Conservation (phyloP, 805 yeast species). For the Suhomyces sp. region DNA sequence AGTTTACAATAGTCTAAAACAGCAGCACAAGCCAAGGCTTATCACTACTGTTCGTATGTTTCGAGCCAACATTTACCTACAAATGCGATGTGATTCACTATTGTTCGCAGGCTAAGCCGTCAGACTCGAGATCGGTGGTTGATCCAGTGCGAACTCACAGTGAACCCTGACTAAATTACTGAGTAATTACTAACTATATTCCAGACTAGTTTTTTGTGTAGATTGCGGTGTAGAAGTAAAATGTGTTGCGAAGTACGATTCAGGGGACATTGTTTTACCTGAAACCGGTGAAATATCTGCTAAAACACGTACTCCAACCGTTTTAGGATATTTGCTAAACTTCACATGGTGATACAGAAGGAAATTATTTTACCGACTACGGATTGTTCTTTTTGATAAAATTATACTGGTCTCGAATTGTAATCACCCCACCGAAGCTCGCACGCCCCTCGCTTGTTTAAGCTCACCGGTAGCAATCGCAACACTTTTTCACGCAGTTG, state of each 20-base stretch:
- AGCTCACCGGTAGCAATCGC: neutral
- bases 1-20: neutral
- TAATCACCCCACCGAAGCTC: neutral
- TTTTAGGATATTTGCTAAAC: neutral
- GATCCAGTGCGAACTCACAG: neutral
- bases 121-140: neutral
- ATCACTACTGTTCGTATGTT: neutral
- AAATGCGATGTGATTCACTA: neutral
- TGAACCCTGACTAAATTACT: too few species aligned
- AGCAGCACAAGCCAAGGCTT: neutral
- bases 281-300: neutral
- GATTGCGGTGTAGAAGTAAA: neutral
- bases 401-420: neutral
- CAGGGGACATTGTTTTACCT: neutral
- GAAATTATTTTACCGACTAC: neutral
- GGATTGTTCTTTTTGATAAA: neutral
- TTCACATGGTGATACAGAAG: neutral
- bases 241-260: neutral
- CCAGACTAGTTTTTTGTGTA: neutral
- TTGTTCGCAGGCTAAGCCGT: neutral
- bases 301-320: neutral
- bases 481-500: neutral
- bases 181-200: too few species aligned
- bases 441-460: neutral
- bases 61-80: neutral